Base-by-base conservation (phyloP, 371 early-diverging fungal genomes). In the Mycotypha africana region DNA sequence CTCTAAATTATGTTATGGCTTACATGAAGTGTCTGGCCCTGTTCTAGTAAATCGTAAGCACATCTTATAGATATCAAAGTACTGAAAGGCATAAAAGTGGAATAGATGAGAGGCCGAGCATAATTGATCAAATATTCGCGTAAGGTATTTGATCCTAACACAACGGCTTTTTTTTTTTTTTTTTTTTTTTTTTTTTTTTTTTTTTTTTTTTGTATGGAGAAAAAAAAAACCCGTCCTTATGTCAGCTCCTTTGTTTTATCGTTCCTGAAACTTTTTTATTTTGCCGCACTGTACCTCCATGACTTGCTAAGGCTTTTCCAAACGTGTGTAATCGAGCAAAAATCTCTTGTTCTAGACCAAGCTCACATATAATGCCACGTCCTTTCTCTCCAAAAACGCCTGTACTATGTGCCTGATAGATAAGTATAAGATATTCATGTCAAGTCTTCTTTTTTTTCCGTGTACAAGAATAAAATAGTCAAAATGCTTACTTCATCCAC, bases 241-340 rank as follows among this genome's bases (percentile, higher is more conserved):
- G n/a, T n/a, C n/a, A n/a, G n/a, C n/a, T n/a, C n/a, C n/a, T n/a
- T n/a, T n/a, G n/a, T n/a, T n/a, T n/a, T n/a, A n/a, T n/a, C n/a
- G n/a, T n/a, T n/a, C n/a, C n/a, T n/a, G n/a, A n/a, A n/a, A 38
- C 21, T 15, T n/a, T 15, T 12, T 15, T 42, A 41, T 23, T 24
- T 14, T 23, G 25, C 10, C 11, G 11, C 14, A 11, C 12, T 30
- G 36, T 70, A 86, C 87, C 88, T 60, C 92, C 92, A 59, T 88
- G 86, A 40, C 81, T 76, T 3, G 86, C 89, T 36, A 90, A 67
- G 1, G 84, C 86, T 53, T 92, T 92, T 42, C 92, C 88, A 68
- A 90, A 92, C 10, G 92, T 92, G 52, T 86, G 84, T 0, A 92
- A 59, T 20, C 90, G 75, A 3, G 85, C 88, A 78, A 85, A 88